Percentiles rank a stretch among this genome's conserved stretches.
Conservation (phyloP, 345 rosid species). For the Eucalyptus victrix region DNA sequence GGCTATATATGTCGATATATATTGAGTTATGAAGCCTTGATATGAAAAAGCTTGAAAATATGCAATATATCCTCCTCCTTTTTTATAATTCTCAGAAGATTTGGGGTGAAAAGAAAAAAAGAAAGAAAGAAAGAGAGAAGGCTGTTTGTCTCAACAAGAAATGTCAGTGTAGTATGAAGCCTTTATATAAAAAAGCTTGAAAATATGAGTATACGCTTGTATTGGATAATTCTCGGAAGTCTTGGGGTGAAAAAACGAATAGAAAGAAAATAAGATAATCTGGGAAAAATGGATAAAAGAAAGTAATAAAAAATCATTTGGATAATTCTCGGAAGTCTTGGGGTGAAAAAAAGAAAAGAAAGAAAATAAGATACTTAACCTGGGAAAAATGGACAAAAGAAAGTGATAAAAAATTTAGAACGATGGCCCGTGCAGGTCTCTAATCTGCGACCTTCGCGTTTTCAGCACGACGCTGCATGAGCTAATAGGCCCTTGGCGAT, state of each 20-base stretch:
- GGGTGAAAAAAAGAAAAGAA: too few species aligned
- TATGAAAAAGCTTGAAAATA: too few species aligned
- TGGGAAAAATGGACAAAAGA: too few species aligned
- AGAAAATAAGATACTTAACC: too few species aligned
- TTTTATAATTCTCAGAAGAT: too few species aligned
- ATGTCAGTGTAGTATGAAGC: not conserved
- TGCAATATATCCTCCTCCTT: too few species aligned
- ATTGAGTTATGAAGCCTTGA: not conserved
- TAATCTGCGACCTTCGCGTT: slow-evolving; percentile 77
- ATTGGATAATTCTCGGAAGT: not conserved
- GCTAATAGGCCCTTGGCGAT: slow-evolving; percentile 4
- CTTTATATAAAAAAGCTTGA: too few species aligned
- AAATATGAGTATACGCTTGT: not conserved
- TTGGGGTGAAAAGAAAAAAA: too few species aligned
- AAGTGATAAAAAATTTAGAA: not conserved
- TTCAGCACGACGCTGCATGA: slow-evolving; percentile 83
- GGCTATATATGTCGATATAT: not conserved
- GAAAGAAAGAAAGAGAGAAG: too few species aligned
- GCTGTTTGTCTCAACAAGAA: not conserved
- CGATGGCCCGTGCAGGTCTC: slow-evolving; percentile 38
- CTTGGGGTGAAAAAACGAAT: not conserved
- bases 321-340: too few species aligned
- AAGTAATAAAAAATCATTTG: too few species aligned
- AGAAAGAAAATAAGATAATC: not conserved
- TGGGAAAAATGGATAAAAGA: not conserved